Percentiles rank a stretch among this genome's conserved stretches.
These are phyloP conservation scores for Canariomyces notabilis DNA, from an alignment of 2,329 filamentous ascomycete genomes.

Conservation along the genomic window DNA sequence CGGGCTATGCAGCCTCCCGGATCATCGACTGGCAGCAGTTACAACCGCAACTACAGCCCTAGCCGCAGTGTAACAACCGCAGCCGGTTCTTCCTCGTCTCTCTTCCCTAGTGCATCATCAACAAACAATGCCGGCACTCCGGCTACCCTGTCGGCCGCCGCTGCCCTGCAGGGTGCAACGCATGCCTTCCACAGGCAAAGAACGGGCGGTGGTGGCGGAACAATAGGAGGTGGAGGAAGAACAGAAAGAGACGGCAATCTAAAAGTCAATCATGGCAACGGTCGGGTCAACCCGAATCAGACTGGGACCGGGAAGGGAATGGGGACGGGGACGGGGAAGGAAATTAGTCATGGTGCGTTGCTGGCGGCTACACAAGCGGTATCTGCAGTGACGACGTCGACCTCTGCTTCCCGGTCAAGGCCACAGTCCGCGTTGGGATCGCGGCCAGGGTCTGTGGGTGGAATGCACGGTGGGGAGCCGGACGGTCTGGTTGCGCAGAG, in stretches of 20 bases:
- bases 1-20: slow-evolving; percentile 14
- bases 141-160: slow-evolving; percentile 30
- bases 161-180: slow-evolving; percentile 49
- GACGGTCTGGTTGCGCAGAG: slow-evolving; percentile 23
- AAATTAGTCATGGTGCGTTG: slow-evolving; percentile 12
- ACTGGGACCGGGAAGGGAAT: background rate
- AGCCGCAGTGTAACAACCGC: slow-evolving; percentile 4
- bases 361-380: slow-evolving; percentile 33
- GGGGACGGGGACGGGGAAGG: background rate
- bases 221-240: slow-evolving; percentile 6
- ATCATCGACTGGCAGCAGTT: slow-evolving; percentile 12
- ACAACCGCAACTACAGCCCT: slow-evolving; percentile 1
- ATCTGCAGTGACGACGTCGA: too few relatives aligned
- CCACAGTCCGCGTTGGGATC: slow-evolving; percentile 26
- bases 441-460: slow-evolving; percentile 9
- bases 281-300: slow-evolving; percentile 1
- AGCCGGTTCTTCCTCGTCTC: too few relatives aligned
- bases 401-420: too few relatives aligned
- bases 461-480: slow-evolving; percentile 14
- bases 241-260: background rate
- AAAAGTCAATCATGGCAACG: too few relatives aligned
- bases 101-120: background rate
- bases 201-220: slow-evolving; percentile 2
- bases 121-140: slow-evolving; percentile 11
- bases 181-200: slow-evolving; percentile 42